Percentiles rank a stretch among this genome's conserved stretches.
Evolutionary conservation across 306 rosid species (phyloP).

Genomic region (Arachis hypogaea): DNA sequence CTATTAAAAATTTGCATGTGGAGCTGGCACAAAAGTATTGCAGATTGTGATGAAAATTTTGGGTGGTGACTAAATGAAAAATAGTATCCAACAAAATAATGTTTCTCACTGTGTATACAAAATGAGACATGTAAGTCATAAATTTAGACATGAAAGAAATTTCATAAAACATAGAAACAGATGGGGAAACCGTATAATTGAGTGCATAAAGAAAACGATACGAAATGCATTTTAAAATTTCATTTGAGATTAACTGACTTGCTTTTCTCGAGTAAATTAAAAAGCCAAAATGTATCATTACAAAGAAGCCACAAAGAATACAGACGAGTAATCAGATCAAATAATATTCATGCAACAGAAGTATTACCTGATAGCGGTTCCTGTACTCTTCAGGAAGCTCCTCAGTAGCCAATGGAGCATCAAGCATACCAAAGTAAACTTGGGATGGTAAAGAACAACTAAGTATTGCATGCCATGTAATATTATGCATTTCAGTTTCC

Average conservation of each 20-base stretch:
- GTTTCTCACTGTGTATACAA: neutral
- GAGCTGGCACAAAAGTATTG: slow-evolving; percentile 1
- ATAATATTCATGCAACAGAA: slow-evolving; percentile 19
- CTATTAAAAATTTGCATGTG: neutral
- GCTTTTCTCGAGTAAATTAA: neutral
- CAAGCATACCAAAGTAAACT: slow-evolving; percentile 99
- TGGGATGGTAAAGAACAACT: slow-evolving; percentile 47
- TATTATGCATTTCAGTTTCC: slow-evolving; percentile 31
- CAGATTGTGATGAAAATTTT: neutral
- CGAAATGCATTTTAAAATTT: neutral
- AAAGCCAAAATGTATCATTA: neutral
- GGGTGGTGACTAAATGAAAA: neutral
- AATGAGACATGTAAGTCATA: slow-evolving; percentile 9
- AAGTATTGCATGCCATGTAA: slow-evolving; percentile 27
- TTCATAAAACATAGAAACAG: neutral
- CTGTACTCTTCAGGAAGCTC: slow-evolving; percentile 95
- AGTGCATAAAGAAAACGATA: neutral
- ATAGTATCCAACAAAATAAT: neutral
- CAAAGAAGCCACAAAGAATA: neutral
- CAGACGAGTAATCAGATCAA: neutral
- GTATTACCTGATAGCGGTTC: slow-evolving; percentile 80
- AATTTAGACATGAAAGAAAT: neutral
- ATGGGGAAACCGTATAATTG: neutral
- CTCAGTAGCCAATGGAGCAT: slow-evolving; percentile 93
- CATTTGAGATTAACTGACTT: slow-evolving; percentile 7